Evolutionary conservation across 2,329 filamentous ascomycete species (phyloP).

Genomic region (Plectosphaerella sp.): DNA sequence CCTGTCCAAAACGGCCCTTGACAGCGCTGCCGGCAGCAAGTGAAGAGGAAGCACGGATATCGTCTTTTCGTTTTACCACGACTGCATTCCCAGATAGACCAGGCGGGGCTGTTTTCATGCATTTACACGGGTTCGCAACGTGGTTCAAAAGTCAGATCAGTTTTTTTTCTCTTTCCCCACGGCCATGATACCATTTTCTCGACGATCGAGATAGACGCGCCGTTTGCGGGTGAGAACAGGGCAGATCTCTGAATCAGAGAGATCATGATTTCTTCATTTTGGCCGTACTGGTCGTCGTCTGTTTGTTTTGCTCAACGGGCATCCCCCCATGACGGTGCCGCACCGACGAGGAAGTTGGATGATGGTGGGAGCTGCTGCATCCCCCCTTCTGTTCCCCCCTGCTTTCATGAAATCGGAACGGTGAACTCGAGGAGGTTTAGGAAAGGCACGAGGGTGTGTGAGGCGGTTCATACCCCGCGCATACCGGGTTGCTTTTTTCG

Average conservation of each 20-base stretch:
- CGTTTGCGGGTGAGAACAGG: slow-evolving; percentile 15
- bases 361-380: not conserved
- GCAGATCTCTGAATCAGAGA: slow-evolving; percentile 26
- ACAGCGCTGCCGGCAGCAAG: slow-evolving; percentile 42
- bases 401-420: no score
- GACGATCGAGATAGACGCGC: slow-evolving; percentile 36
- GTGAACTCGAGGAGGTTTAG: no score
- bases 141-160: slow-evolving; percentile 41
- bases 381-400: no score
- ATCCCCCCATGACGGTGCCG: no score
- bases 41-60: slow-evolving; percentile 9
- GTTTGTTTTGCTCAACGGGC: no score
- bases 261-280: not conserved
- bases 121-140: slow-evolving; percentile 41
- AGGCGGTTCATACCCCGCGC: no score
- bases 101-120: slow-evolving; percentile 40
- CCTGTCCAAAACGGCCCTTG: slow-evolving; percentile 57
- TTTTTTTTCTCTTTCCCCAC: slow-evolving; percentile 25
- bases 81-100: slow-evolving; percentile 50
- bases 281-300: no score
- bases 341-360: not conserved
- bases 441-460: no score
- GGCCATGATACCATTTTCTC: slow-evolving; percentile 42
- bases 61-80: slow-evolving; percentile 19
- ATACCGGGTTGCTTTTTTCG: no score